Evolutionary conservation across 805 yeast genomes (phyloP).

Genomic region (Suhomyces vadensis): DNA sequence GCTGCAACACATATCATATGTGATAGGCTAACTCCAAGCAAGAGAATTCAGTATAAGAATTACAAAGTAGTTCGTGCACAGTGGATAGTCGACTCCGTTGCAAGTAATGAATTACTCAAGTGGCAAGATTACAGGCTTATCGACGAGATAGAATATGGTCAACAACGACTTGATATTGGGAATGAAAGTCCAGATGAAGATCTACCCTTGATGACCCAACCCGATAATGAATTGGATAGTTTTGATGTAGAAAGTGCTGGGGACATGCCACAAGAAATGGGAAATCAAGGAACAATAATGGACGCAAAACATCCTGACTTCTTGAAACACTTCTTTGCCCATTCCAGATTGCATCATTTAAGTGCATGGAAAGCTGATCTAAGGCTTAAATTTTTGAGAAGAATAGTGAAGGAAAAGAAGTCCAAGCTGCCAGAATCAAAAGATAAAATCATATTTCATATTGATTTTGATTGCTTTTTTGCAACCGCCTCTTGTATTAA

Average conservation of each 20-base stretch:
- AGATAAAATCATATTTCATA: slow-evolving; percentile 57
- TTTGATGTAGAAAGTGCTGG: neutral
- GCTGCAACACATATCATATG: slow-evolving; percentile 86
- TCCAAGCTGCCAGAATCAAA: neutral
- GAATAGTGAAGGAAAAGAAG: slow-evolving; percentile 36
- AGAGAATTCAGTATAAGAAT: slow-evolving; percentile 61
- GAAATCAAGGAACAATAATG: slow-evolving; percentile 17
- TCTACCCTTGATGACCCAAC: slow-evolving; percentile 14
- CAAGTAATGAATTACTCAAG: slow-evolving; percentile 46
- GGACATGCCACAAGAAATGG: neutral
- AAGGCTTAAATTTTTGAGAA: slow-evolving; percentile 56
- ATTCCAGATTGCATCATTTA: slow-evolving; percentile 84
- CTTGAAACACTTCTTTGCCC: slow-evolving; percentile 66
- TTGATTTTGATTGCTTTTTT: slow-evolving; percentile 94
- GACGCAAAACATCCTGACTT: slow-evolving; percentile 81
- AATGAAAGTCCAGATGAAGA: slow-evolving; percentile 6
- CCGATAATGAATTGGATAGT: slow-evolving; percentile 12
- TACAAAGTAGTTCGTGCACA: slow-evolving; percentile 77
- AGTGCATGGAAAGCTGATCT: slow-evolving; percentile 84
- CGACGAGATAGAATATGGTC: slow-evolving; percentile 55
- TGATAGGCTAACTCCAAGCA: slow-evolving; percentile 73
- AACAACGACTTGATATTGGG: slow-evolving; percentile 32
- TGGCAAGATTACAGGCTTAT: slow-evolving; percentile 71
- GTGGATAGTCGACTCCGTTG: slow-evolving; percentile 75
- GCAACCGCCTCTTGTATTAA: slow-evolving; percentile 76